These are phyloP conservation scores for Tetrapisispora namnaoensis DNA, from an alignment of 805 yeast species.

Conservation along the genomic window DNA sequence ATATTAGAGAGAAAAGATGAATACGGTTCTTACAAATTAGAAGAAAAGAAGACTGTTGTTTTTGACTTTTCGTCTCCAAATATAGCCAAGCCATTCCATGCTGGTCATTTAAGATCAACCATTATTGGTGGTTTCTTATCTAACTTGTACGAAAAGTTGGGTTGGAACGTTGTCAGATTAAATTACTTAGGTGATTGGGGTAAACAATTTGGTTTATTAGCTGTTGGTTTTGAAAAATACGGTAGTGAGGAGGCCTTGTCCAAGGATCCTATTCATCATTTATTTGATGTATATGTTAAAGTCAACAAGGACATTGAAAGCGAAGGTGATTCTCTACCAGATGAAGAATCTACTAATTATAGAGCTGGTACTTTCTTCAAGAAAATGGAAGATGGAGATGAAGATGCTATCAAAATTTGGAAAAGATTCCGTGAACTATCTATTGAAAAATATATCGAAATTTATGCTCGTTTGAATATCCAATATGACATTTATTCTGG, in stretches of 20 bases:
- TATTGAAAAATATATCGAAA: constrained; percentile 72
- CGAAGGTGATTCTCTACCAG: constrained; percentile 43
- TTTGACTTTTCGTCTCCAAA: constrained; percentile 96
- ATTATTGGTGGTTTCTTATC: constrained; percentile 94
- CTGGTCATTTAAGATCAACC: constrained; percentile 96
- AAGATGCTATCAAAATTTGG: constrained; percentile 70
- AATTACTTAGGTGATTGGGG: constrained; percentile 99
- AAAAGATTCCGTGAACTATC: constrained; percentile 81
- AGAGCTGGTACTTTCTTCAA: constrained; percentile 82
- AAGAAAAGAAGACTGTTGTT: constrained; percentile 57
- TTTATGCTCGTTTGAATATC: constrained; percentile 89
- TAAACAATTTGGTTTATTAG: constrained; percentile 92
- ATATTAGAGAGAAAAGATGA: constrained; percentile 45
- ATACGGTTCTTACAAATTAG: constrained; percentile 71
- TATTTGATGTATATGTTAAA: constrained; percentile 87
- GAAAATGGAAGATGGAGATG: constrained; percentile 90
- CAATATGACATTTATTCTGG: constrained; percentile 85
- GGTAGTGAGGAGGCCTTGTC: constrained; percentile 68
- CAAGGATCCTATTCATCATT: constrained; percentile 82
- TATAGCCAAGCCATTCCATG: constrained; percentile 99
- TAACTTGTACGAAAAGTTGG: constrained; percentile 79
- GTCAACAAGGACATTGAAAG: constrained; percentile 65
- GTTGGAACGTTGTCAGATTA: constrained; percentile 87
- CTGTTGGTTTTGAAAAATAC: constrained; percentile 81
- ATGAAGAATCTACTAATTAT: constrained; percentile 52